Percentiles rank a stretch among this genome's conserved stretches.
phyloP scores from a whole-genome alignment of 1,284 basidiomycete genomes.

The Waitea zeae region DNA sequence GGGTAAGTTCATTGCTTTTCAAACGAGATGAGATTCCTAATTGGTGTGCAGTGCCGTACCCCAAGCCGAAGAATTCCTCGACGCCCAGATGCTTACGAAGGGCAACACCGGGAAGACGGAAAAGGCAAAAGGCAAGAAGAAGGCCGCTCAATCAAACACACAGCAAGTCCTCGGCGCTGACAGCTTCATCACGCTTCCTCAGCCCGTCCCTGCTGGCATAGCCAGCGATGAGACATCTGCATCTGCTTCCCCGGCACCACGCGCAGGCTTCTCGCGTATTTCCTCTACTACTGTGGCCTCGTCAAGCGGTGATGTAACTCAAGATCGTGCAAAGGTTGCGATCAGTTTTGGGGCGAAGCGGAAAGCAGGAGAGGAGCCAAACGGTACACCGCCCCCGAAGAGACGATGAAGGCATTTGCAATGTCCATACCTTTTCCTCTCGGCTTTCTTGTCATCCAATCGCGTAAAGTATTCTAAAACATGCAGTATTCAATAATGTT shows the following conservation, averaged over 20 bases:
- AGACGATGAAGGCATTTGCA: constrained; percentile 14
- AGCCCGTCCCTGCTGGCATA: constrained; percentile 26
- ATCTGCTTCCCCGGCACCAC: constrained; percentile 41
- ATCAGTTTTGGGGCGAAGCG: constrained; percentile 70
- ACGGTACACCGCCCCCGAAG: constrained; percentile 27
- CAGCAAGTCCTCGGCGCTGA: constrained; percentile 27
- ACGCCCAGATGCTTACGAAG: constrained; percentile 54
- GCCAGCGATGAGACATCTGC: constrained; percentile 26
- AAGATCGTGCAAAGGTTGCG: constrained; percentile 43
- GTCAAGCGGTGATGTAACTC: constrained; percentile 31
- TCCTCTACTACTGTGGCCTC: constrained; percentile 26
- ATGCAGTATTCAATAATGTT: too few relatives aligned
- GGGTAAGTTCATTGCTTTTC: constrained; percentile 34
- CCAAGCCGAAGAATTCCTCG: constrained; percentile 61
- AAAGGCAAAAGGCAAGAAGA: constrained; percentile 64
- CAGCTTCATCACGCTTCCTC: constrained; percentile 57
- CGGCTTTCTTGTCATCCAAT: too few relatives aligned
- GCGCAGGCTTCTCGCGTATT: constrained; percentile 64
- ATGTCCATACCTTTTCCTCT: too few relatives aligned
- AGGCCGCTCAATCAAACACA: constrained; percentile 35
- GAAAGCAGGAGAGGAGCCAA: constrained; percentile 49
- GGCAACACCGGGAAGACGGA: constrained; percentile 65
- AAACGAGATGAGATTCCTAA: constrained; percentile 5
- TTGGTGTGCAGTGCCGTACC: constrained; percentile 49
- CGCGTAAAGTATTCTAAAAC: too few relatives aligned